Conservation (phyloP, 1,284 basidiomycete species). For the Microbotryum saponariae region DNA sequence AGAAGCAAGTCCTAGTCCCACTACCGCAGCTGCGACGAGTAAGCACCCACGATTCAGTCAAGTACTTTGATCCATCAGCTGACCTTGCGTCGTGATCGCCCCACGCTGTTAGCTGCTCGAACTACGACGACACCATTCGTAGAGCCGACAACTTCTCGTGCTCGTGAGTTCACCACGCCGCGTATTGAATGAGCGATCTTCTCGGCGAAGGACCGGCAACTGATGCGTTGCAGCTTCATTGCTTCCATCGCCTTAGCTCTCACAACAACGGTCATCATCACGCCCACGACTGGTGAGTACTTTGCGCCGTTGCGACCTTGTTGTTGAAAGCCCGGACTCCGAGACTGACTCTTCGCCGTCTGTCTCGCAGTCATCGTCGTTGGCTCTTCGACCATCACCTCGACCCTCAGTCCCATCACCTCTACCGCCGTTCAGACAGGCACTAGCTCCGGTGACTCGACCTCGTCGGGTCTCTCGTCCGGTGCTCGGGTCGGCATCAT, state of each 20-base stretch:
- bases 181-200: background rate
- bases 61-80: too few relatives aligned
- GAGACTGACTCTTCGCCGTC: background rate
- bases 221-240: background rate
- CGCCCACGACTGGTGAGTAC: constrained; percentile 23
- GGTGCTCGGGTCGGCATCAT: constrained; percentile 28
- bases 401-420: constrained; percentile 13
- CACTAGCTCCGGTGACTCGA: background rate
- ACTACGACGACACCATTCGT: background rate
- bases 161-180: background rate
- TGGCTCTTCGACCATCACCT: constrained; percentile 27
- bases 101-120: background rate
- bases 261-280: constrained; percentile 25
- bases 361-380: constrained; percentile 23
- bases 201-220: background rate
- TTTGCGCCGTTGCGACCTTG: background rate
- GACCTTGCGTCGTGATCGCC: too few relatives aligned
- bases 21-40: too few relatives aligned
- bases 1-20: too few relatives aligned
- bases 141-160: background rate
- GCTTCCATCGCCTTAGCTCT: background rate
- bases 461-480: constrained; percentile 20
- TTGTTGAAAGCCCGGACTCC: background rate
- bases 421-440: constrained; percentile 2
- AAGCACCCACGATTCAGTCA: too few relatives aligned